phyloP scores from a whole-genome alignment of 306 rosid genomes.

The Dalbergia cultrata region DNA sequence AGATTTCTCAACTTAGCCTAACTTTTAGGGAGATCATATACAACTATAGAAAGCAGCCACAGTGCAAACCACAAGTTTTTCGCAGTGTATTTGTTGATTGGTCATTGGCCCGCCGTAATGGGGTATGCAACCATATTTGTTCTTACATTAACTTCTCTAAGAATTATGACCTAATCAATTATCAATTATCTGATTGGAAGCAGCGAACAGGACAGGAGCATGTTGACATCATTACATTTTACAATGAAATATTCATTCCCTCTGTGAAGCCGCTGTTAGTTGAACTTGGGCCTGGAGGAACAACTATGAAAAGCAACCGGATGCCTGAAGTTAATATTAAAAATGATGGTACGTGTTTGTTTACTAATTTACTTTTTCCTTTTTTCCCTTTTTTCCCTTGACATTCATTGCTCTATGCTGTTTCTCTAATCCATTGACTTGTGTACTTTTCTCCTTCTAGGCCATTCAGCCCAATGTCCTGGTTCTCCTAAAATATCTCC shows the following conservation, averaged over 20 bases:
- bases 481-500: constrained; percentile 92
- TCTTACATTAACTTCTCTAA: constrained; percentile 15
- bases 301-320: constrained; percentile 60
- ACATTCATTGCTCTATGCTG: constrained; percentile 14
- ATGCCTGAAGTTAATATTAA: constrained; percentile 72
- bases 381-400: not conserved
- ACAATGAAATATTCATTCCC: constrained; percentile 90
- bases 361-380: constrained; percentile 12
- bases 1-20: constrained; percentile 91
- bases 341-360: constrained; percentile 67
- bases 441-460: constrained; percentile 36
- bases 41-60: constrained; percentile 96
- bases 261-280: constrained; percentile 86
- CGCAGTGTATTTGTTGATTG: constrained; percentile 94
- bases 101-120: constrained; percentile 77
- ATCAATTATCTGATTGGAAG: constrained; percentile 53
- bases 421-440: constrained; percentile 45
- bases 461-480: constrained; percentile 77
- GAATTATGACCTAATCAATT: constrained; percentile 38
- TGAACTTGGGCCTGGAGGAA: constrained; percentile 86
- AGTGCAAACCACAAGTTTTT: constrained; percentile 87
- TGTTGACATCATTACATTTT: constrained; percentile 88
- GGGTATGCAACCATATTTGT: constrained; percentile 58
- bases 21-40: constrained; percentile 88
- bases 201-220: constrained; percentile 89